These are phyloP conservation scores for Posidonia australis DNA, from an alignment of 106 monocot species.

Conservation along the genomic window DNA sequence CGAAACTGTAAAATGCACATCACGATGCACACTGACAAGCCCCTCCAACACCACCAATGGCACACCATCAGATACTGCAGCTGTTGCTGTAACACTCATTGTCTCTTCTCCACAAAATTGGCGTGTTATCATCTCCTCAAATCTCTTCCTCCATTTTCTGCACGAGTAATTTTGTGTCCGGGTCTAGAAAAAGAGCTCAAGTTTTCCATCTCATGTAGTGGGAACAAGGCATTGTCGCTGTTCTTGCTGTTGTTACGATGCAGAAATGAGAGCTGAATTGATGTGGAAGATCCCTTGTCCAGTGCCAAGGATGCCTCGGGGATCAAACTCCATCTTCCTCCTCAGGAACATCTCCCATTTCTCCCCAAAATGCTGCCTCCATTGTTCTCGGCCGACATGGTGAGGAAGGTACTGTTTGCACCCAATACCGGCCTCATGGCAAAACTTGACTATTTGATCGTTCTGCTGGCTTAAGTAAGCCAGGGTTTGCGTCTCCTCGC, in stretches of 20 bases:
- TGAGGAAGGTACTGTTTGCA: constrained; percentile 71
- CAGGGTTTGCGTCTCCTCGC: constrained; percentile 32
- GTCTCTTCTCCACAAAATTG: no score
- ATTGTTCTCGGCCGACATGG: constrained; percentile 26
- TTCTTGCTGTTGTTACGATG: neutral
- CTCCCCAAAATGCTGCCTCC: constrained; percentile 59
- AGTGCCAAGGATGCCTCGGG: constrained; percentile 40
- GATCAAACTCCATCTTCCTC: constrained; percentile 61
- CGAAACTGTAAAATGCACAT: no score
- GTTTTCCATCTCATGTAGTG: no score
- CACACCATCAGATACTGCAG: no score
- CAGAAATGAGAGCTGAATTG: neutral
- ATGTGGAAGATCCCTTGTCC: constrained; percentile 61
- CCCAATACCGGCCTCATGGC: constrained; percentile 28
- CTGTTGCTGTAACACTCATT: no score
- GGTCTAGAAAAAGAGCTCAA: no score
- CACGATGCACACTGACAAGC: no score
- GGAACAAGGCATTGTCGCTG: no score
- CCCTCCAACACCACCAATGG: no score
- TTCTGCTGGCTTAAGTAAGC: constrained; percentile 41
- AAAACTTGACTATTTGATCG: constrained; percentile 39
- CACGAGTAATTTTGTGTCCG: no score
- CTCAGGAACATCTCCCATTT: constrained; percentile 45
- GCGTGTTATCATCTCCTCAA: no score
- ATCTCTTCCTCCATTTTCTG: no score